phyloP scores from a whole-genome alignment of 441 rosid genomes.

The Croton laevigatus region DNA sequence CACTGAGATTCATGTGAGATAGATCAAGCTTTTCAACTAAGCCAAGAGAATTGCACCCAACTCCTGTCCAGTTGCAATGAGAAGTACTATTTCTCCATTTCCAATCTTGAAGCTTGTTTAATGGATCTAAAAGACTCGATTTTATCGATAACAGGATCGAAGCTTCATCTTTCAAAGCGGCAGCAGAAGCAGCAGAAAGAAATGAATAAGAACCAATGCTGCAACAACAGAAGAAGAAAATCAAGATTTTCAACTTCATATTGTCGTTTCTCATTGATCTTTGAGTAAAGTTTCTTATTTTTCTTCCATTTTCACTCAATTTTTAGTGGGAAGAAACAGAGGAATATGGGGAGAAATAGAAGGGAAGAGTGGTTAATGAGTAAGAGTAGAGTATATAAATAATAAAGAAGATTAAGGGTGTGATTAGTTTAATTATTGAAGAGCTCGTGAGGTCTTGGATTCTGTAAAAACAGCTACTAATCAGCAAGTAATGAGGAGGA shows the following conservation, averaged over 20 bases:
- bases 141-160: conserved; percentile 56
- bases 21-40: conserved; percentile 70
- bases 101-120: conserved; percentile 66
- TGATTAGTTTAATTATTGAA: conserved; percentile 27
- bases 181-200: conserved; percentile 28
- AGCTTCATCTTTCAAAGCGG: conserved; percentile 36
- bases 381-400: conserved; percentile 32
- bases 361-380: conserved; percentile 33
- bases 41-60: conserved; percentile 61
- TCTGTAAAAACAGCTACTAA: conserved; percentile 42
- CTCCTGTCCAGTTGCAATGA: conserved; percentile 88
- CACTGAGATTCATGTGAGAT: conserved; percentile 74
- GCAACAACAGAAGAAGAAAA: conserved; percentile 42
- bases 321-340: conserved; percentile 12
- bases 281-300: conserved; percentile 16
- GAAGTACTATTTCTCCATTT: conserved; percentile 32
- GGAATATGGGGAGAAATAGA: conserved; percentile 24
- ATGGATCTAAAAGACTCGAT: conserved; percentile 57
- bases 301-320: conserved; percentile 27
- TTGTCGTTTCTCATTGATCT: conserved; percentile 24
- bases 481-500: conserved; percentile 36
- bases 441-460: conserved; percentile 53
- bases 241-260: conserved; percentile 33
- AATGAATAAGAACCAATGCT: conserved; percentile 35
- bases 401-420: conserved; percentile 6